Evolutionary conservation across 495 filamentous ascomycete species (phyloP).

Genomic region (Podospora pseudocomata): DNA sequence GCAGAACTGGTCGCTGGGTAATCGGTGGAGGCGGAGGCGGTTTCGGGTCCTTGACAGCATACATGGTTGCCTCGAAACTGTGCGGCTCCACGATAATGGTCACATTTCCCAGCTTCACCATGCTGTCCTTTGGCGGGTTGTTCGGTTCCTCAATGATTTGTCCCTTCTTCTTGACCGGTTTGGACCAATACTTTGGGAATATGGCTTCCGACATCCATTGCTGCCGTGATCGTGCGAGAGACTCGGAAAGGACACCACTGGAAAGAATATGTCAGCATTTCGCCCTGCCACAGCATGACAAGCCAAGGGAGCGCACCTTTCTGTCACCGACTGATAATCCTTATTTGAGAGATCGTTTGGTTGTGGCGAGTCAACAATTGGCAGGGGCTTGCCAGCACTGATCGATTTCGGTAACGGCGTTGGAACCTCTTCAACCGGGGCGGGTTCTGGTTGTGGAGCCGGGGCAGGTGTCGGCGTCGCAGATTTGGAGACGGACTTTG

Average conservation of each 20-base stretch:
- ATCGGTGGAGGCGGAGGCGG: slow-evolving; percentile 35
- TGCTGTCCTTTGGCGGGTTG: slow-evolving; percentile 82
- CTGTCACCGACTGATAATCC: slow-evolving; percentile 77
- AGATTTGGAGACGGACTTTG: slow-evolving; percentile 38
- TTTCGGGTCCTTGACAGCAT: slow-evolving; percentile 71
- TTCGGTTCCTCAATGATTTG: slow-evolving; percentile 61
- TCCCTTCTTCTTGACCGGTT: slow-evolving; percentile 78
- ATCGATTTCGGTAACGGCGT: slow-evolving; percentile 59
- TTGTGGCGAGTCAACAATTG: slow-evolving; percentile 69
- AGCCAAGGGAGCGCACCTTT: slow-evolving; percentile 57
- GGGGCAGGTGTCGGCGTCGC: slow-evolving; percentile 34
- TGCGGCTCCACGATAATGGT: slow-evolving; percentile 88
- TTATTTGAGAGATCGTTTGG: slow-evolving; percentile 55
- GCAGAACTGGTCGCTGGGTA: slow-evolving; percentile 58
- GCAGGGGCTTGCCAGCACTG: slow-evolving; percentile 61
- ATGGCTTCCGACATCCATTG: slow-evolving; percentile 87
- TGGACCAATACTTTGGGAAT: slow-evolving; percentile 91
- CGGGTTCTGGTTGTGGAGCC: slow-evolving; percentile 29
- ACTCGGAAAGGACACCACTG: slow-evolving; percentile 80
- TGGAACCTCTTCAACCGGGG: slow-evolving; percentile 34
- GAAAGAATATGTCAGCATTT: slow-evolving; percentile 9
- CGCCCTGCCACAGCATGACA: background rate
- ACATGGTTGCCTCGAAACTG: slow-evolving; percentile 82
- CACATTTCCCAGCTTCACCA: slow-evolving; percentile 76
- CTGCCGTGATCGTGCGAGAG: slow-evolving; percentile 77